Evolutionary conservation across 257 asterid genomes (phyloP).

Genomic region (Asclepias syriaca): DNA sequence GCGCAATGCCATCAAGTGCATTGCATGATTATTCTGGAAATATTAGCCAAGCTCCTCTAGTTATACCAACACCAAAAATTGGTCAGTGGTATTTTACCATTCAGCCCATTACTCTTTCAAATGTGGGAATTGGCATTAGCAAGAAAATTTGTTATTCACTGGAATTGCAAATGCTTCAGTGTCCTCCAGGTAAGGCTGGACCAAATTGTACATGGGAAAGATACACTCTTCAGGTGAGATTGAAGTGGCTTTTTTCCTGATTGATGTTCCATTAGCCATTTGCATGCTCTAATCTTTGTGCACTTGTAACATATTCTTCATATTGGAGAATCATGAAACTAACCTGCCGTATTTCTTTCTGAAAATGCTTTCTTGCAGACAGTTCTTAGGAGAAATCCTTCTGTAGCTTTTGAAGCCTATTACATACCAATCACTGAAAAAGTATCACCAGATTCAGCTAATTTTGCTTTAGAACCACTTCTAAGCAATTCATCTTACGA

Average conservation of each 20-base stretch:
- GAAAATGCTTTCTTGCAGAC: constrained; percentile 54
- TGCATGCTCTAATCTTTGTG: not conserved
- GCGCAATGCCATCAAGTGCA: constrained; percentile 44
- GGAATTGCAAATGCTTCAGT: constrained; percentile 62
- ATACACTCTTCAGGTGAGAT: constrained; percentile 72
- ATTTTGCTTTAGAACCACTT: constrained; percentile 75
- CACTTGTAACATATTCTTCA: not conserved
- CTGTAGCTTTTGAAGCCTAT: constrained; percentile 68
- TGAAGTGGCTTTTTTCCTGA: not conserved
- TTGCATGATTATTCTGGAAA: constrained; percentile 70
- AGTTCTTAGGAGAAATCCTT: constrained; percentile 50
- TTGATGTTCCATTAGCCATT: not conserved
- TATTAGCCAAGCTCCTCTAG: constrained; percentile 50
- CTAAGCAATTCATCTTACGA: constrained; percentile 56
- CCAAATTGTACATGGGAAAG: constrained; percentile 66
- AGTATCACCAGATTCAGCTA: constrained; percentile 42
- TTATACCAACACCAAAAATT: constrained; percentile 59
- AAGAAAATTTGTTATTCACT: constrained; percentile 52
- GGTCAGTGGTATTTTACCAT: constrained; percentile 80
- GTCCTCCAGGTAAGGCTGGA: constrained; percentile 81
- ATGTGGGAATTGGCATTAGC: constrained; percentile 20
- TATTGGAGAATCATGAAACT: not conserved
- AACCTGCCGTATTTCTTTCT: not conserved
- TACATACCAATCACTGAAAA: constrained; percentile 57
- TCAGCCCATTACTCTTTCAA: constrained; percentile 44